Base-by-base conservation (phyloP, 306 rosid genomes). In the Lablab purpureus region DNA sequence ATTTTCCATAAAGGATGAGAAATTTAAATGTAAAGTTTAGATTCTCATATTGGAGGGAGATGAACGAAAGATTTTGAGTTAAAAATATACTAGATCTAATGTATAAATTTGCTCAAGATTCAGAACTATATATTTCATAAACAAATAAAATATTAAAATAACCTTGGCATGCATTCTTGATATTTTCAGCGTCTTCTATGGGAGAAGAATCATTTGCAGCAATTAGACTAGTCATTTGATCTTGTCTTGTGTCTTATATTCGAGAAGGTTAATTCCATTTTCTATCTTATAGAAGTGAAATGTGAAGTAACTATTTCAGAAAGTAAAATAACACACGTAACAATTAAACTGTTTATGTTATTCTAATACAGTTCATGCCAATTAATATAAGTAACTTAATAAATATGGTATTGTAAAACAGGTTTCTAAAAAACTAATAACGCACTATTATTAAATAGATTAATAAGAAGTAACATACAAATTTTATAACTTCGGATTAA, bases 131-230 rank as follows among this genome's bases (percentile, higher is more conserved):
- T n/a, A 27, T 27, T 59, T 13, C 27, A 59, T 27, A 60, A 60
- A 28, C 19, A 30, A 15, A 30, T 58, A 13, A 5, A 28, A 30
- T 6, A 51, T 25, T 25, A 34, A 76, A 18, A 30, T 41, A 34
- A 88, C 92, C 92, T 84, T 79, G 66, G 66, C 89, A 88, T 63
- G 92, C 87, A 58, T 40, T 86, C 87, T 70, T 88, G 83, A 86
- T 86, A 22, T 43, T 77, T 75, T 88, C 83, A 37, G 88, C 92
- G 7, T 88, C 92, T 76, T 84, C 88, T 40, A 82, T 45, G 3
- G 91, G 82, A 51, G 87, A 84, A 71, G 49, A 86, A 50, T 81
- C 76, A 51, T 79, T 79, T 3, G 82, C 80, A 75, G 68, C 75
- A 49, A 76, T 36, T 43, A 79, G 74, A 80, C 88, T 76, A 51